phyloP scores from a whole-genome alignment of 1,284 basidiomycete genomes.

The Ceratorhiza oryzae-sativae region DNA sequence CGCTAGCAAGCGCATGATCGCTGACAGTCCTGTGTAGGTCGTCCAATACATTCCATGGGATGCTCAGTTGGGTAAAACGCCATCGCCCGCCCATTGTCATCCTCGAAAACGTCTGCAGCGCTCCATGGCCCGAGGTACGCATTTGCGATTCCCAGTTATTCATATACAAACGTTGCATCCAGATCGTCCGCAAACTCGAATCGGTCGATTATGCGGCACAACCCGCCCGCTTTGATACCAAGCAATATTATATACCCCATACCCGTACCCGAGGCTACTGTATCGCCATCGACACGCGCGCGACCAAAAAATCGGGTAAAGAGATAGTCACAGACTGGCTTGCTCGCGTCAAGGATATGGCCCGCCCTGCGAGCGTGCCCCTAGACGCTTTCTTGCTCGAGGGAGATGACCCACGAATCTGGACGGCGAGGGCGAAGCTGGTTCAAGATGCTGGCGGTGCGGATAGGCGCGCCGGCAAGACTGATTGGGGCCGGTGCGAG shows the following conservation, averaged over 20 bases:
- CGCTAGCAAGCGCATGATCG: too few species aligned
- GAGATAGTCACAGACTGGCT: constrained; percentile 76
- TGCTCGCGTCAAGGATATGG: constrained; percentile 68
- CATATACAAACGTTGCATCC: constrained; percentile 70
- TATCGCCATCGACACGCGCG: constrained; percentile 67
- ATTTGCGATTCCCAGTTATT: neutral
- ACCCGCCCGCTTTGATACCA: constrained; percentile 83
- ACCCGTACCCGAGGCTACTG: constrained; percentile 91
- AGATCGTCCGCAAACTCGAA: constrained; percentile 47
- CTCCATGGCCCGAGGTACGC: constrained; percentile 81
- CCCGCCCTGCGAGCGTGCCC: constrained; percentile 86
- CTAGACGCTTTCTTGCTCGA: constrained; percentile 92
- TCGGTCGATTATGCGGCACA: constrained; percentile 77
- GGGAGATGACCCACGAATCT: constrained; percentile 89
- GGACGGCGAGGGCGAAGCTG: constrained; percentile 85
- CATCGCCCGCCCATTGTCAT: constrained; percentile 91
- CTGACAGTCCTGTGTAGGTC: constrained; percentile 10
- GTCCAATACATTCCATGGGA: constrained; percentile 79
- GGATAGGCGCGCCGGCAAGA: constrained; percentile 72
- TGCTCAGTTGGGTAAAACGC: constrained; percentile 91
- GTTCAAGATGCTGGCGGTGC: constrained; percentile 65
- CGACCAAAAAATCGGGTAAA: constrained; percentile 51
- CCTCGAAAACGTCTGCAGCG: constrained; percentile 91
- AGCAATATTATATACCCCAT: constrained; percentile 93
- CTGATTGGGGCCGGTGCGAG: constrained; percentile 93